Percentiles rank a stretch among this genome's conserved stretches.
These are phyloP conservation scores for Pseudogymnoascus sp. DNA, from an alignment of 2,329 filamentous ascomycete genomes.

Conservation along the genomic window DNA sequence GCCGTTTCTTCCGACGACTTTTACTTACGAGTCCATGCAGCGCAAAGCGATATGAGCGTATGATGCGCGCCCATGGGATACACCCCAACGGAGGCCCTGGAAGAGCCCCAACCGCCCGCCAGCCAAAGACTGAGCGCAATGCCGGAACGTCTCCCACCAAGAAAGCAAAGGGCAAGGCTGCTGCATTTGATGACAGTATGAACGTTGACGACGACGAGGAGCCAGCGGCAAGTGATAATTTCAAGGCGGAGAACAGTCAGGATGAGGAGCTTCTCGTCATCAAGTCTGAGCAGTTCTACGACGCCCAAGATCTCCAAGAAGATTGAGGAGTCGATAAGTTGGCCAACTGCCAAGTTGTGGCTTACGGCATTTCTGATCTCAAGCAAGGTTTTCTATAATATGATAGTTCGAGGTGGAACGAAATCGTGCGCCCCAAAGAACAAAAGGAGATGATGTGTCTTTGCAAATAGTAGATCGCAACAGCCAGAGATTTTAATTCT, in stretches of 20 bases:
- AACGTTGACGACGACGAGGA: slow-evolving; percentile 12
- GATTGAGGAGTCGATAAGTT: background rate
- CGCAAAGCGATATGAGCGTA: slow-evolving; percentile 60
- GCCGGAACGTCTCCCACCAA: slow-evolving; percentile 19
- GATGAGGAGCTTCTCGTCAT: slow-evolving; percentile 1
- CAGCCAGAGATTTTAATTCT: background rate
- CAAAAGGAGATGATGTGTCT: background rate
- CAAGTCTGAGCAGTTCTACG: slow-evolving; percentile 2
- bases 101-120: slow-evolving; percentile 20
- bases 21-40: slow-evolving; percentile 32
- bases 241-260: background rate
- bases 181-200: slow-evolving; percentile 19
- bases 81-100: slow-evolving; percentile 21
- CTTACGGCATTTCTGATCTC: background rate
- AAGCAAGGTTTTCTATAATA: background rate
- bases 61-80: slow-evolving; percentile 54
- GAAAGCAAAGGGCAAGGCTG: slow-evolving; percentile 21
- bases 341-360: background rate
- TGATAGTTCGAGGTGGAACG: background rate
- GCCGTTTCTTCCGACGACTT: slow-evolving; percentile 6
- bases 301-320: background rate
- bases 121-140: slow-evolving; percentile 15
- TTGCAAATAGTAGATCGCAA: background rate
- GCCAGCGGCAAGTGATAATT: background rate
- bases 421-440: background rate